These are phyloP conservation scores for Pseudogymnoascus sp. DNA, from an alignment of 2,329 filamentous ascomycete species.

Conservation along the genomic window DNA sequence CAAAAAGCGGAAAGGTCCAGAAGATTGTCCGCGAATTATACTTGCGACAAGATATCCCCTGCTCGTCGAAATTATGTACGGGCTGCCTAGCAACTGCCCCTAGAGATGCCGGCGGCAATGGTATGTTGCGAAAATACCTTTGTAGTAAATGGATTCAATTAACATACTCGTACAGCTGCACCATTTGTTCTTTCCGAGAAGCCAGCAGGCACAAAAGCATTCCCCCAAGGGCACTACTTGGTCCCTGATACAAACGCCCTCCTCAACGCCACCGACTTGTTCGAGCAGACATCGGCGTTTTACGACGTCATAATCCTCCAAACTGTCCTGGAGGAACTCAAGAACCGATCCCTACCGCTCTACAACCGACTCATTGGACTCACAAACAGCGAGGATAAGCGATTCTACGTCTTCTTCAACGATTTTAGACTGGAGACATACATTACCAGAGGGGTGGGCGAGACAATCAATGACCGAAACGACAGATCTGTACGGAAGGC, in stretches of 20 bases:
- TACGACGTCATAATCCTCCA: conserved; percentile 96
- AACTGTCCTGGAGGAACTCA: conserved; percentile 91
- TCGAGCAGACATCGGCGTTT: conserved; percentile 84
- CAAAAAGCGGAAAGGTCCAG: conserved; percentile 92
- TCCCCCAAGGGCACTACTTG: conserved; percentile 83
- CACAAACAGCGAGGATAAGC: conserved; percentile 92
- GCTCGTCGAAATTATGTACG: conserved; percentile 82
- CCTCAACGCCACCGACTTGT: conserved; percentile 91
- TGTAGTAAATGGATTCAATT: conserved; percentile 10
- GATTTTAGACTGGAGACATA: conserved; percentile 93
- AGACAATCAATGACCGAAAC: conserved; percentile 93
- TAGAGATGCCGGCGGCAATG: conserved; percentile 66
- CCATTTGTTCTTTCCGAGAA: conserved; percentile 84
- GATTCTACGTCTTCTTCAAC: conserved; percentile 98
- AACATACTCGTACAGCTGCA: conserved; percentile 42
- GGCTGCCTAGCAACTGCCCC: conserved; percentile 67
- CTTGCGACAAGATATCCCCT: conserved; percentile 91
- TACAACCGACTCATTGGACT: conserved; percentile 88
- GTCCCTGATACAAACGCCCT: conserved; percentile 95
- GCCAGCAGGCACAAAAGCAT: conserved; percentile 73
- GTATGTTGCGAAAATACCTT: conserved; percentile 35
- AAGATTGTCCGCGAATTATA: conserved; percentile 98
- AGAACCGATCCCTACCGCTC: conserved; percentile 84
- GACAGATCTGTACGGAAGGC: conserved; percentile 82
- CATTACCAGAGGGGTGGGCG: conserved; percentile 61